Base-by-base conservation (phyloP, 2,329 filamentous ascomycete species). In the Aspergillus thermomutatus region DNA sequence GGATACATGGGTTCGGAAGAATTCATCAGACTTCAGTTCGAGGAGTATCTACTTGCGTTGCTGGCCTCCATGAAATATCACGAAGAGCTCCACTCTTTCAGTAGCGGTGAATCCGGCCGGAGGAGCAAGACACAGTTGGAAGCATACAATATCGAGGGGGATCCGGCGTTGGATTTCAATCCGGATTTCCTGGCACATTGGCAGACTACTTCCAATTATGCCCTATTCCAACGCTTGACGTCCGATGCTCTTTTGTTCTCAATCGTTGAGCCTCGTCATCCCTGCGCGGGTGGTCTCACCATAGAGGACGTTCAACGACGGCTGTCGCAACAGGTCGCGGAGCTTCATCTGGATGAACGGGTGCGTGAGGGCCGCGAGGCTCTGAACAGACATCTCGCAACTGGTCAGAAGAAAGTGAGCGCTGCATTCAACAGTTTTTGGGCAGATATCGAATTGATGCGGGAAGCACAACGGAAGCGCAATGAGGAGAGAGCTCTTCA, bases 1-100 rank as follows among this genome's bases (percentile, higher is more conserved):
- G 92, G 92, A 28, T 99, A 97, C 69, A 87, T 91, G 40, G 94
- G 94, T 28, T 97, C 92, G 60, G 94, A 99, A 76, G 94, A 97
- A 71, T 97, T 97, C 69, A 99, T 99, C 66, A 86, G 94, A 28
- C 85, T 97, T 43, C 93, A 97, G 68, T 99, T 99, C 61, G 94
- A 99, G 75, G 92, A 97, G 68, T 99, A 99, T 70, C 83, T 99
- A 5, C 83, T 97, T 25, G 91, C 92, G 0, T 82, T 99, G 60
- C 85, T 97, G 46, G 90, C 92, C 0, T 87, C 90, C 0, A 89
- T 92, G 64, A 97, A 97, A 72, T 97, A 96, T 71, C 92, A 92
- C 73, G 87, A 85, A 67, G 88, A 88, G 68, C 78, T 87, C 26
- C 72, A 75, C 46, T 67, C 64, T 19, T 75, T 77, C 56, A 77